Percentiles rank a stretch among this genome's conserved stretches.
These are phyloP conservation scores for Grosmannia huntii DNA, from an alignment of 2,329 filamentous ascomycete genomes.

Conservation along the genomic window DNA sequence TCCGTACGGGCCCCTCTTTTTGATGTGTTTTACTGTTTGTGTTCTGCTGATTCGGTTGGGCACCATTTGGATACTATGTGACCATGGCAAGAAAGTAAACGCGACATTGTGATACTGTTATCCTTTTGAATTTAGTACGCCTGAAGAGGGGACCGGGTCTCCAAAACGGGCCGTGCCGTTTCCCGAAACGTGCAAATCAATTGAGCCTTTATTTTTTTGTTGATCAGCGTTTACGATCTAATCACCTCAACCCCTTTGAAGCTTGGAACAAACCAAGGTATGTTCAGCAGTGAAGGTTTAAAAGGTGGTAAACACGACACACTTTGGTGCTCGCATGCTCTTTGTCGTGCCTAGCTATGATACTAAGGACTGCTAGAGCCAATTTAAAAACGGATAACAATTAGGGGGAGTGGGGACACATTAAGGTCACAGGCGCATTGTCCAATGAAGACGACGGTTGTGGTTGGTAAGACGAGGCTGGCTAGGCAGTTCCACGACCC, in stretches of 20 bases:
- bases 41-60: background rate
- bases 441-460: background rate
- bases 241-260: background rate
- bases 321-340: background rate
- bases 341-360: background rate
- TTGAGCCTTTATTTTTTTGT: background rate
- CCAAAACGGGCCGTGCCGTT: constrained; percentile 15
- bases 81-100: background rate
- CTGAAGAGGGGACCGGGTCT: constrained; percentile 1
- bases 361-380: background rate
- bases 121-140: background rate
- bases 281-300: too few species aligned
- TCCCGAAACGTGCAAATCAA: constrained; percentile 7
- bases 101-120: background rate
- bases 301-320: too few species aligned
- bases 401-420: background rate
- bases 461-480: background rate
- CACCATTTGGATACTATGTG: background rate
- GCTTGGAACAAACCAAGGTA: too few species aligned
- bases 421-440: background rate
- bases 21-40: background rate
- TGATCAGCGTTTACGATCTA: background rate
- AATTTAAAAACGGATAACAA: background rate
- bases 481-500: background rate
- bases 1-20: background rate